Conservation (phyloP, 2,329 filamentous ascomycete genomes). For the Fusarium gaditjirri region DNA sequence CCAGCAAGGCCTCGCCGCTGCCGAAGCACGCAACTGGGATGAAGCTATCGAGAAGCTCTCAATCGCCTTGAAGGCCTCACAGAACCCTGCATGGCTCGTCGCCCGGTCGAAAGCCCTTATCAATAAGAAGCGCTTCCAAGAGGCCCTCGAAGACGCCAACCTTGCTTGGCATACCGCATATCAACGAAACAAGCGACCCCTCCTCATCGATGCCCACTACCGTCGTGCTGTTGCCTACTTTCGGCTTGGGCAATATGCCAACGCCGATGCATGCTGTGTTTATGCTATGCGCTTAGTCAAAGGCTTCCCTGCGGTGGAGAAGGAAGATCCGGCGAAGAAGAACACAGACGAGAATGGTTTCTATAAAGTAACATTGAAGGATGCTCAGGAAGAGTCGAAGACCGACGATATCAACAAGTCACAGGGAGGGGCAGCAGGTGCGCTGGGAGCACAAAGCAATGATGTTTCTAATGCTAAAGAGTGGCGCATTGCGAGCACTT, state of each 20-base stretch:
- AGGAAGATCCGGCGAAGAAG: constrained; percentile 45
- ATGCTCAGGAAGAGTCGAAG: constrained; percentile 44
- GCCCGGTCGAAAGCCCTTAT: constrained; percentile 84
- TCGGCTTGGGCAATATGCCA: constrained; percentile 75
- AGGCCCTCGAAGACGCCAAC: constrained; percentile 77
- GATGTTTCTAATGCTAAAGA: constrained; percentile 33
- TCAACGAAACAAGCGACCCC: constrained; percentile 76
- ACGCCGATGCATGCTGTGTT: constrained; percentile 77
- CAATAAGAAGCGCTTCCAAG: constrained; percentile 67
- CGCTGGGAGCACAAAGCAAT: constrained; percentile 1
- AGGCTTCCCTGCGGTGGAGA: constrained; percentile 46
- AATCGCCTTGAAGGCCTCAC: constrained; percentile 71
- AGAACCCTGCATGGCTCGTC: constrained; percentile 81
- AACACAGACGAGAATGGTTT: constrained; percentile 57
- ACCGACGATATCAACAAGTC: constrained; percentile 48
- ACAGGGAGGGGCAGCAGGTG: neutral
- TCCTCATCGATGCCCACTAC: constrained; percentile 84
- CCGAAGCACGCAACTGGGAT: constrained; percentile 71
- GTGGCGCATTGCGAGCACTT: constrained; percentile 56
- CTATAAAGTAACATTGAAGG: constrained; percentile 55
- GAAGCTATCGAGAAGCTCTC: constrained; percentile 76
- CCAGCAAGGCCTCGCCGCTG: constrained; percentile 71
- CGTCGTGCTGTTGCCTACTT: constrained; percentile 80
- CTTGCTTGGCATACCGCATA: constrained; percentile 69
- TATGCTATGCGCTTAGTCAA: constrained; percentile 61